phyloP scores from a whole-genome alignment of 352 stramenopile genomes.

The Pythium plurisporium region DNA sequence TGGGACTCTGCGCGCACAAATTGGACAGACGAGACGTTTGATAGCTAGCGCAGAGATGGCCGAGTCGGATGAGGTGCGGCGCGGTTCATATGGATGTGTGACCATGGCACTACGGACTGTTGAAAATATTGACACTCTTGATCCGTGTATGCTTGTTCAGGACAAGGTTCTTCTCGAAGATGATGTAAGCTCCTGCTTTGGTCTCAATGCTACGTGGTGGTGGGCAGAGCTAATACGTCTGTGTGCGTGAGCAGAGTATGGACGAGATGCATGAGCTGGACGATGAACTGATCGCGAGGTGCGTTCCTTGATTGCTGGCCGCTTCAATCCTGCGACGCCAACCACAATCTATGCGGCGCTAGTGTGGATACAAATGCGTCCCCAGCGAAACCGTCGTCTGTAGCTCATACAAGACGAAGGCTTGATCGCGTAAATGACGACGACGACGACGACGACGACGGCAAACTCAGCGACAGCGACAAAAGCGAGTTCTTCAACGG shows the following conservation, averaged over 20 bases:
- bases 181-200: conserved; percentile 27
- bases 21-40: neutral
- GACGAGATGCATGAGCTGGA: conserved; percentile 68
- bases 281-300: conserved; percentile 50
- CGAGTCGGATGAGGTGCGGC: conserved; percentile 47
- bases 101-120: neutral
- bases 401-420: neutral
- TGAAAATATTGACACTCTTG: too few relatives aligned
- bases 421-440: neutral
- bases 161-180: conserved; percentile 44
- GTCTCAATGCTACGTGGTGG: neutral
- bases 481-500: conserved; percentile 17
- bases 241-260: conserved; percentile 49
- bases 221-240: neutral
- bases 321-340: too few relatives aligned
- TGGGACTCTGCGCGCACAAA: neutral
- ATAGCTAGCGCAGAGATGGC: conserved; percentile 25
- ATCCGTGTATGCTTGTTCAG: too few relatives aligned
- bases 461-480: conserved; percentile 17
- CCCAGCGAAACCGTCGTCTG: conserved; percentile 18
- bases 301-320: too few relatives aligned
- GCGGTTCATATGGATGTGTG: neutral
- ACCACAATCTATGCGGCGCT: too few relatives aligned
- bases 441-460: neutral
- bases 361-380: conserved; percentile 58